Percentiles rank a stretch among this genome's conserved stretches.
Conservation (phyloP, 352 stramenopile species). For the Phytophthora colocasiae region DNA sequence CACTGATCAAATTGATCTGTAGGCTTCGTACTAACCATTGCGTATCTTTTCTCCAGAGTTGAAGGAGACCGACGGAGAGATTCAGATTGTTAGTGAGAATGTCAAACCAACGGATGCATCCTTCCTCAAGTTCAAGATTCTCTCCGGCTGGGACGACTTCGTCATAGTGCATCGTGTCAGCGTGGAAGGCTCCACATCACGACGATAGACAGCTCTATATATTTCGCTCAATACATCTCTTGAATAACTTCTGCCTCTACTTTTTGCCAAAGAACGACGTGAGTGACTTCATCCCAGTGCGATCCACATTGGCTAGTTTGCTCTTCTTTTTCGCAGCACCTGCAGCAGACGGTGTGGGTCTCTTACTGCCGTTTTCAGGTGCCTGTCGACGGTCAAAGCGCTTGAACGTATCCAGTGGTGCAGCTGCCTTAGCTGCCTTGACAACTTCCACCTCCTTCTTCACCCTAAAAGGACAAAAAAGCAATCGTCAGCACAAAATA, state of each 20-base stretch:
- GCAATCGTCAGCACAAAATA: background rate
- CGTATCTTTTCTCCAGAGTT: slow-evolving; percentile 49
- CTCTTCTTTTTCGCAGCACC: slow-evolving; percentile 76
- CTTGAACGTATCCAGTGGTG: slow-evolving; percentile 43
- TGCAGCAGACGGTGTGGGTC: slow-evolving; percentile 37
- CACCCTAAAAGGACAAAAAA: slow-evolving; percentile 29
- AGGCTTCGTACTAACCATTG: slow-evolving; percentile 3
- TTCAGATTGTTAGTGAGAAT: slow-evolving; percentile 81
- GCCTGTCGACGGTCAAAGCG: slow-evolving; percentile 45
- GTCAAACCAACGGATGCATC: slow-evolving; percentile 76
- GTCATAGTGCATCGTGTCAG: slow-evolving; percentile 78
- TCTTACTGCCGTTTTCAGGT: slow-evolving; percentile 44
- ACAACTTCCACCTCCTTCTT: slow-evolving; percentile 30
- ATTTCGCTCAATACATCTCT: slow-evolving; percentile 24
- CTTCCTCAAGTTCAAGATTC: slow-evolving; percentile 87
- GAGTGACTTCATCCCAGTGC: slow-evolving; percentile 85
- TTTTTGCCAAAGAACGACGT: slow-evolving; percentile 88
- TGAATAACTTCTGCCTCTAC: slow-evolving; percentile 23
- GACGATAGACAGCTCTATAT: slow-evolving; percentile 40
- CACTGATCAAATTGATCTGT: background rate
- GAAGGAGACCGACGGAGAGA: slow-evolving; percentile 80
- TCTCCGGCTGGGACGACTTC: slow-evolving; percentile 87
- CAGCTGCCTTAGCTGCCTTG: slow-evolving; percentile 12
- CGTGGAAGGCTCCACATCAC: slow-evolving; percentile 75
- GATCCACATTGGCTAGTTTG: slow-evolving; percentile 80